Evolutionary conservation across 208 protist genomes (phyloP), one percentile per base, ranked within the genome.

Genomic region (Trypanosoma scelopori): DNA sequence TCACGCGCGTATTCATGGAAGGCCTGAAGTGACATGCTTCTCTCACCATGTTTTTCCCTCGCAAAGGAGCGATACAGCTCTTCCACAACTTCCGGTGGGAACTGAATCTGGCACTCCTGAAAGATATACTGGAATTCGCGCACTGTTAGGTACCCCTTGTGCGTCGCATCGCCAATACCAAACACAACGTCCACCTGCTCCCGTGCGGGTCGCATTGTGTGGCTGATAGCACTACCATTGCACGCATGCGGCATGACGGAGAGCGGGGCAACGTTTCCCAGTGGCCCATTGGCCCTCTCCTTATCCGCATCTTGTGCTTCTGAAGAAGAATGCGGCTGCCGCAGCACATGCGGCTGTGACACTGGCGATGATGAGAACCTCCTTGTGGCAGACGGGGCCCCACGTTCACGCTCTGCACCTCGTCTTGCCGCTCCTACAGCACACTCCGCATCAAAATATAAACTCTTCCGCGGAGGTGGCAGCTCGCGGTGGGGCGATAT

Each of bases 401-500:
- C 43, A 16, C n/a, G 16, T 5, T 47, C 6, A 16, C 43, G 43
- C 43, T 16, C n/a, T 47, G 43, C 12, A 22, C 4, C 12, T 47
- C 43, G 2, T 16, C 6, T 22, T 47, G 43, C 12, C 12, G 43
- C 43, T 13, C 16, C 43, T 23, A 13, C 43, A 16, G 43, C 12
- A 47, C 6, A 16, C 4, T n/a, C n/a, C 9, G 47, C 41, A 42
- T 58, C 59, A 35, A 91, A 90, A 64, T 77, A 83, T 13, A 65
- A 58, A 20, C 68, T 88, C 22, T 42, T 64, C 15, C 82, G 79
- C 23, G 87, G 87, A 9, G 71, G 61, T 16, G 87, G 87, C n/a
- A 93, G 71, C 51, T 93, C 87, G 5, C 87, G 69, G 62, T 89
- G 75, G 13, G 71, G 66, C 5, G 87, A 87, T 39, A 93, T 93